Conservation (phyloP, 345 rosid genomes). For the Salix exigua region DNA sequence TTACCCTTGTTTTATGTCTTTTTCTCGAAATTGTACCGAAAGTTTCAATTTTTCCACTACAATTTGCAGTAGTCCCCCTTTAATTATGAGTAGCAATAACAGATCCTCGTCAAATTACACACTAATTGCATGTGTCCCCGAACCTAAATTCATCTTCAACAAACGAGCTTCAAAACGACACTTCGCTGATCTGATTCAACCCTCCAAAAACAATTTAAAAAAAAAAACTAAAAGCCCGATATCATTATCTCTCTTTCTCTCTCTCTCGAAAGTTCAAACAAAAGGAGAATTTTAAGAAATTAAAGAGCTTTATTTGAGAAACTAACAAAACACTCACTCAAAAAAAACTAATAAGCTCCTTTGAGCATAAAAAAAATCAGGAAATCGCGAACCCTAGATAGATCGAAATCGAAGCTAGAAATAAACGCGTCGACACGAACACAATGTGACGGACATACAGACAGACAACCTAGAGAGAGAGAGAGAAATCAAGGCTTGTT, state of each 20-base stretch:
- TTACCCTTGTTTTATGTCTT: neutral
- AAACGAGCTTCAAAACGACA: neutral
- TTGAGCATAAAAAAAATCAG: constrained; percentile 4
- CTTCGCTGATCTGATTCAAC: neutral
- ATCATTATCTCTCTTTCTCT: neutral
- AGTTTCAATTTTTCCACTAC: neutral
- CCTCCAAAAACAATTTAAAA: neutral
- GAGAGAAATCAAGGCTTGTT: neutral
- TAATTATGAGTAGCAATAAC: neutral
- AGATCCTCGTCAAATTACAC: neutral
- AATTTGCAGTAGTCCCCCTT: neutral
- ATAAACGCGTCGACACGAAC: constrained; percentile 15
- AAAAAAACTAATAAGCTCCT: neutral
- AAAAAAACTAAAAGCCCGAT: neutral
- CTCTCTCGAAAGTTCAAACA: neutral
- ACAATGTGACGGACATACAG: neutral
- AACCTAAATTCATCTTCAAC: neutral
- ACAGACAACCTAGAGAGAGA: constrained; percentile 14
- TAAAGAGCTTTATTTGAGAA: neutral
- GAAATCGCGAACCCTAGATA: constrained; percentile 12
- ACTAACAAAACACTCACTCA: constrained; percentile 4
- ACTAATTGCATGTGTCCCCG: neutral
- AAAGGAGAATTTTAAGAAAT: neutral
- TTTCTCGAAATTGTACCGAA: neutral
- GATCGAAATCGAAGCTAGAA: constrained; percentile 26